Base-by-base conservation (phyloP, 768 basidiomycete species). In the Jaapia argillacea region DNA sequence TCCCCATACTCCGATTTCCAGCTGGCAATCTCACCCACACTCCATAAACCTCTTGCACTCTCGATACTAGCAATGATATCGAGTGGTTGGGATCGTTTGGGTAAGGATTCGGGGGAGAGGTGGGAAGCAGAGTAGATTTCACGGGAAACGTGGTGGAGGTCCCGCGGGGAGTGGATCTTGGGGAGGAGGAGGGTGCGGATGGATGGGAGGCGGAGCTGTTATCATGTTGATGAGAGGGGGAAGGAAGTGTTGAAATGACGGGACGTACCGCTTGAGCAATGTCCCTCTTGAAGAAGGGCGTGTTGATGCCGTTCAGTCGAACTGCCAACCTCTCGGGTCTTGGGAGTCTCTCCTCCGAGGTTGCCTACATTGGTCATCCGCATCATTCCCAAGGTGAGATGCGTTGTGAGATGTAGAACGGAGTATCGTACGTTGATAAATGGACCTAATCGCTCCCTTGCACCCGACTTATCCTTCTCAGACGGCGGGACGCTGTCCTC, bases 401-500 rank as follows among this genome's bases (percentile, higher is more conserved):
- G n/a, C n/a, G n/a, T n/a, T n/a, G n/a, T n/a, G n/a, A n/a, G n/a
- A n/a, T n/a, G 31, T 16, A 33, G 10, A 16, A 10, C 10, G 31
- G 10, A 33, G 31, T 44, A 12, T 52, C 69, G 53, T 56, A 77
- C 86, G 36, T 61, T 56, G 23, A 85, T 61, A 54, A 84, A 90
- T 5, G 63, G 60, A 26, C 60, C 57, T 4, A 86, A 64, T 5
- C 76, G 66, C 5, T 56, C 54, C 45, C 86, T 68, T 0, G 86
- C 83, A 41, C 68, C 60, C 18, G 62, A 61, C 58, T 88, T 86
- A 45, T 79, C 77, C 22, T 65, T 61, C 24, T 59, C 51, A 4
- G 66, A 64, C 3, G 83, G 82, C 3, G 87, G 65, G 0, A 93
- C 77, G 47, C 85, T 85, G 58, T 94, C 91, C 58, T 93, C 91